Evolutionary conservation across 2,329 filamentous ascomycete genomes (phyloP).

Genomic region (Diaporthe citrichinensis): DNA sequence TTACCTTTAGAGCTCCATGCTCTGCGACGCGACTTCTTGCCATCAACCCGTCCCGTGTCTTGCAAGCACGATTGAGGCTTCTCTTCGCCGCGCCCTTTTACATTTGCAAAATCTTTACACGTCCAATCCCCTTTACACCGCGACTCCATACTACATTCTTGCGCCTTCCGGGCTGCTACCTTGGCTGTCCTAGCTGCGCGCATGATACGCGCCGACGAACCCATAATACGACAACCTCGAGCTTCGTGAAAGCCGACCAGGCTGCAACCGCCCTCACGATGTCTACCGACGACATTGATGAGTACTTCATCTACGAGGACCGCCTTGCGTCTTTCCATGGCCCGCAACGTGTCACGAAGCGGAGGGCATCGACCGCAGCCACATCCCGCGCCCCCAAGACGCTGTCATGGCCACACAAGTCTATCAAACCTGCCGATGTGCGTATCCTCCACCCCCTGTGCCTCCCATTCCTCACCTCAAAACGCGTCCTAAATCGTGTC

Average conservation of each 20-base stretch:
- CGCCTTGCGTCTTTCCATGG: slow-evolving; percentile 86
- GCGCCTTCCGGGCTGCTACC: neutral
- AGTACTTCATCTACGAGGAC: slow-evolving; percentile 77
- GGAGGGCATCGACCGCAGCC: slow-evolving; percentile 72
- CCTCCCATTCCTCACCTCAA: neutral
- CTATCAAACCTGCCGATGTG: slow-evolving; percentile 72
- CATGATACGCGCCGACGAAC: slow-evolving; percentile 9
- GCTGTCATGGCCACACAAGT: slow-evolving; percentile 83
- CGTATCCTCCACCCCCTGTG: slow-evolving; percentile 41
- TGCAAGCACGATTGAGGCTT: slow-evolving; percentile 11
- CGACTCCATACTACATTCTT: neutral
- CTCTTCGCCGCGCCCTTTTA: neutral
- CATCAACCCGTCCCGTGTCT: neutral
- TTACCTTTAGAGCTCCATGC: slow-evolving; percentile 2
- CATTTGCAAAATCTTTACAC: neutral
- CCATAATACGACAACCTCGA: neutral
- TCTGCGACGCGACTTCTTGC: slow-evolving; percentile 20
- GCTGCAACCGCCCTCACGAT: slow-evolving; percentile 38
- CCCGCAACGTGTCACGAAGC: slow-evolving; percentile 74
- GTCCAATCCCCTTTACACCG: neutral
- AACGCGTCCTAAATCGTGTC: slow-evolving; percentile 40
- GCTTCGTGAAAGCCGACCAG: neutral
- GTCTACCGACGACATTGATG: slow-evolving; percentile 54
- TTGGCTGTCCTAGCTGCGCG: slow-evolving; percentile 1
- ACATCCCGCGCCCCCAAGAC: slow-evolving; percentile 70